Evolutionary conservation across 257 asterid species (phyloP).

Genomic region (Marsdenia floribunda): DNA sequence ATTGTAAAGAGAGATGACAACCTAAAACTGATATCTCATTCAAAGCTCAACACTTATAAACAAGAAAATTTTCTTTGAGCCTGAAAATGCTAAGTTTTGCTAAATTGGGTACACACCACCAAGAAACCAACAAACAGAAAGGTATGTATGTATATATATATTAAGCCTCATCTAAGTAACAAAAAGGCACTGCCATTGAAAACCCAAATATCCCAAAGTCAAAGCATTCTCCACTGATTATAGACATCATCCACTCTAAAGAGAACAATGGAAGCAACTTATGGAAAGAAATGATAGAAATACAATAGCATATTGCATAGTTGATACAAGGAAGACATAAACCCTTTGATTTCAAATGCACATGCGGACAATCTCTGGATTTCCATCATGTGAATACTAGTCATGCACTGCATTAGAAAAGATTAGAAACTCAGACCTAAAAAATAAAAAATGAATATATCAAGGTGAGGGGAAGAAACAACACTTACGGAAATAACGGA

Average conservation of each 20-base stretch:
- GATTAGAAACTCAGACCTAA: conserved; percentile 3
- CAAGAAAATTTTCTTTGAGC: neutral
- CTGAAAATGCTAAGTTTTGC: neutral
- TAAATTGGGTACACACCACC: neutral
- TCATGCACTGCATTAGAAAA: conserved; percentile 14
- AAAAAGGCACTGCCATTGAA: neutral
- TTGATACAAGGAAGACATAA: conserved; percentile 13
- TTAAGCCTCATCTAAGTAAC: neutral
- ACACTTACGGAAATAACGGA: neutral
- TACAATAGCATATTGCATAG: conserved; percentile 4
- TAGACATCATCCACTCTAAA: conserved; percentile 11
- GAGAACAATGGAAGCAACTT: conserved; percentile 3
- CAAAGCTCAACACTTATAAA: neutral
- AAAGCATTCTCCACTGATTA: conserved; percentile 11
- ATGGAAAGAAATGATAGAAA: neutral
- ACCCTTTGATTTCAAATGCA: conserved; percentile 19
- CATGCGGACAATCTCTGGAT: conserved; percentile 13
- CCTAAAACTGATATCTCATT: neutral
- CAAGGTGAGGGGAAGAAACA: neutral
- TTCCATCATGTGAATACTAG: conserved; percentile 7
- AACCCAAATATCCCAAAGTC: conserved; percentile 13
- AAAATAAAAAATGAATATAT: neutral
- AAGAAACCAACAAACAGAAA: no score
- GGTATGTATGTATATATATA: no score
- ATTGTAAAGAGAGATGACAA: neutral